Evolutionary conservation across 371 early-diverging fungal genomes (phyloP).

Genomic region (Lichtheimia hyalospora): DNA sequence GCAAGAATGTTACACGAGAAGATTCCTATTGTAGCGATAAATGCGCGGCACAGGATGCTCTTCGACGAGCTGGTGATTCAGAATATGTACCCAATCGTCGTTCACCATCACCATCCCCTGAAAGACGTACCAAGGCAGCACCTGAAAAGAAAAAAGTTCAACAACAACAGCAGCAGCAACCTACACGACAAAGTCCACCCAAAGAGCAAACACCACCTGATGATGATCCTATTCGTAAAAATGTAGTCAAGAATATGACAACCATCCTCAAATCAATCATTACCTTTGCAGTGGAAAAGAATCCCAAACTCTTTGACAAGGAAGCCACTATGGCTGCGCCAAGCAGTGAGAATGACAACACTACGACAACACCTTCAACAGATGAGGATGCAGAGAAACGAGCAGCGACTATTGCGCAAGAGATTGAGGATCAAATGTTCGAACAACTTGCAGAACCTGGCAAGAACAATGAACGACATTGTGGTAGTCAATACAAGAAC

Average conservation of each 20-base stretch:
- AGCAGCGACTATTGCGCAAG: constrained; percentile 23
- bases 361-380: background rate
- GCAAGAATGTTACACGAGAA: constrained; percentile 34
- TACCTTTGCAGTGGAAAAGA: constrained; percentile 23
- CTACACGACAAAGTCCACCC: constrained; percentile 18
- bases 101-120: constrained; percentile 8
- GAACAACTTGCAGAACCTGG: constrained; percentile 28
- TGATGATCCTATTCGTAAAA: constrained; percentile 55
- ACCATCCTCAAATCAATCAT: constrained; percentile 33
- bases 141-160: constrained; percentile 1
- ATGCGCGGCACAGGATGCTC: constrained; percentile 28
- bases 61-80: constrained; percentile 13
- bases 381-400: constrained; percentile 1
- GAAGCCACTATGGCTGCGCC: background rate
- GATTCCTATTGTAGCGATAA: constrained; percentile 50
- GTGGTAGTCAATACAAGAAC: constrained; percentile 69
- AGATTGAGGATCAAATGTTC: constrained; percentile 42
- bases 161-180: background rate
- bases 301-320: constrained; percentile 26
- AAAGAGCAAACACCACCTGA: constrained; percentile 24
- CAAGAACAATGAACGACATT: constrained; percentile 12
- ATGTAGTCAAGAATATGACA: constrained; percentile 56
- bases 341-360: background rate
- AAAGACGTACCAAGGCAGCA: constrained; percentile 3
- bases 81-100: constrained; percentile 9